phyloP scores from a whole-genome alignment of 148 eudicot genomes.

The Nepenthes gracilis region DNA sequence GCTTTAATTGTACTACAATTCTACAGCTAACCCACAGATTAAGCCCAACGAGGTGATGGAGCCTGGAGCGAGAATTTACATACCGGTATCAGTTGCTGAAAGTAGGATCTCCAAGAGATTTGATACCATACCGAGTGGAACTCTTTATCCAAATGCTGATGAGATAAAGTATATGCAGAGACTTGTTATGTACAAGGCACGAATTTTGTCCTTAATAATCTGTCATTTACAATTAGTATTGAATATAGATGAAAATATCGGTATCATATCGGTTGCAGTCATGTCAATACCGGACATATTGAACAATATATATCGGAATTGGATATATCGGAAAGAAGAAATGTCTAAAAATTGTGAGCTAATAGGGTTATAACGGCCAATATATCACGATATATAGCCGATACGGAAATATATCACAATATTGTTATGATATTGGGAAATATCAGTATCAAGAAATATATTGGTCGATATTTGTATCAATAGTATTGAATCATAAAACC shows the following conservation, averaged over 20 bases:
- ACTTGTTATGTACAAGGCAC: constrained; percentile 82
- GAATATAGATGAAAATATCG: neutral
- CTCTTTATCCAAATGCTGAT: constrained; percentile 86
- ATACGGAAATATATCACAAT: too few species aligned
- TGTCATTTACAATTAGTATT: neutral
- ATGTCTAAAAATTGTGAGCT: too few species aligned
- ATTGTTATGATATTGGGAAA: too few species aligned
- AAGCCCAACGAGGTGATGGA: constrained; percentile 75
- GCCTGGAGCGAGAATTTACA: constrained; percentile 47
- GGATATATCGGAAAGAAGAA: too few species aligned
- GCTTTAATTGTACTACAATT: constrained; percentile 34
- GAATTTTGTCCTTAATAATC: neutral
- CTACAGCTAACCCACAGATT: constrained; percentile 60
- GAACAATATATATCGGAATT: too few species aligned
- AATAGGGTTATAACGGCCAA: too few species aligned
- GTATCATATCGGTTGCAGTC: neutral
- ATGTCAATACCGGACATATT: neutral
- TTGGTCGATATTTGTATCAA: too few species aligned
- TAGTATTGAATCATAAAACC: too few species aligned
- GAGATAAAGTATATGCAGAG: constrained; percentile 83
- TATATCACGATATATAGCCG: too few species aligned
- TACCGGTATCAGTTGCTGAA: constrained; percentile 79
- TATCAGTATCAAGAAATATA: too few species aligned
- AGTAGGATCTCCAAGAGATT: constrained; percentile 72
- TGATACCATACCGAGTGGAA: constrained; percentile 82